phyloP scores from a whole-genome alignment of 78 protist species.

The Dictyostelium capitatum region DNA sequence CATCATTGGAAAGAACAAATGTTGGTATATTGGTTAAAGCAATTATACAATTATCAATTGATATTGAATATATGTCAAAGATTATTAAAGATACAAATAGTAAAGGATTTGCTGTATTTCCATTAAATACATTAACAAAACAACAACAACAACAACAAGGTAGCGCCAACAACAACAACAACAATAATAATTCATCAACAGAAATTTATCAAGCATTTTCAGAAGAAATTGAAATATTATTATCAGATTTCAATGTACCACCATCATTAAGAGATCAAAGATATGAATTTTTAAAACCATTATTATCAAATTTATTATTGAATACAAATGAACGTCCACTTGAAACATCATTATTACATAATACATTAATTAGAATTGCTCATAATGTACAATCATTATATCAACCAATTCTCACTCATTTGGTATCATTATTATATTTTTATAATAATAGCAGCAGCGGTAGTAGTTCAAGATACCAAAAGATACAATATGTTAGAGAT shows the following conservation, averaged over 20 bases:
- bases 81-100: background rate
- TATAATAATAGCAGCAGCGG: background rate
- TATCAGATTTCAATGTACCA: background rate
- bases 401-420: background rate
- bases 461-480: background rate
- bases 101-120: background rate
- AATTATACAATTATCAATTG: constrained; percentile 10
- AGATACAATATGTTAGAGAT: constrained; percentile 2
- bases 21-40: background rate
- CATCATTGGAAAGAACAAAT: background rate
- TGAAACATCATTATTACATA: constrained; percentile 18
- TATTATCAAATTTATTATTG: background rate
- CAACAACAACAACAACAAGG: background rate
- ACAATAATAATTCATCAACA: too few species aligned
- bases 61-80: constrained; percentile 42
- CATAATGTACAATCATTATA: background rate
- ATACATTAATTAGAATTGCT: background rate
- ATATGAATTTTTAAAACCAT: constrained; percentile 1
- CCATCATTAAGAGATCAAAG: background rate
- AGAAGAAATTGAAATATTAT: background rate
- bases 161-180: too few species aligned
- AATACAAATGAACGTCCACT: constrained; percentile 9
- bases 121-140: background rate
- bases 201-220: background rate
- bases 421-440: background rate